Percentiles rank a stretch among this genome's conserved stretches.
Evolutionary conservation across 441 rosid genomes (phyloP).

Genomic region (Dalechampia spathulata): DNA sequence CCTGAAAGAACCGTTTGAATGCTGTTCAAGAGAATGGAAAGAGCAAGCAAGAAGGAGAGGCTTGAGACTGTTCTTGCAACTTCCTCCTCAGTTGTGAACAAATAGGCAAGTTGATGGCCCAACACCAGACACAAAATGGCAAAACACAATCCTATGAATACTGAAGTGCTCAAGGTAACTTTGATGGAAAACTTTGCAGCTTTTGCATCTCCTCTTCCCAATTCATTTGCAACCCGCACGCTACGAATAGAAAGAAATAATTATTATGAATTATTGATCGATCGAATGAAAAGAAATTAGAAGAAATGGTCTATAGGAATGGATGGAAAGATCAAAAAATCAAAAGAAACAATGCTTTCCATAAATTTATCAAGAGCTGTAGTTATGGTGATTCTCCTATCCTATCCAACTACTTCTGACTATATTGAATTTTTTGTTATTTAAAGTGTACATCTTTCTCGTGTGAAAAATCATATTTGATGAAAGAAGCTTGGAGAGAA

Average conservation of each 20-base stretch:
- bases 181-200: conserved; percentile 51
- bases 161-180: conserved; percentile 33
- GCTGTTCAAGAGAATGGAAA: conserved; percentile 53
- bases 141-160: conserved; percentile 31
- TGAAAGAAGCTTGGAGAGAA: too few species aligned
- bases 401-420: too few species aligned
- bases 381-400: too few species aligned
- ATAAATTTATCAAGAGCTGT: too few species aligned
- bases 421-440: too few species aligned
- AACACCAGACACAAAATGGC: conserved; percentile 36
- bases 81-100: conserved; percentile 38
- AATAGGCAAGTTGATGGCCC: conserved; percentile 30
- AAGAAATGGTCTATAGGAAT: too few species aligned
- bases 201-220: conserved; percentile 52
- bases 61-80: conserved; percentile 35
- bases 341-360: too few species aligned
- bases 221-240: conserved; percentile 66
- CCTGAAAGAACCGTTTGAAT: conserved; percentile 59
- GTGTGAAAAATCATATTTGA: too few species aligned
- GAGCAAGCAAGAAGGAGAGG: conserved; percentile 43
- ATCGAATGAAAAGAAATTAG: too few species aligned
- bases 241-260: conserved; percentile 16
- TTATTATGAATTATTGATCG: too few species aligned
- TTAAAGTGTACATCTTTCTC: too few species aligned
- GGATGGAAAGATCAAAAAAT: too few species aligned